phyloP scores from a whole-genome alignment of 1,284 basidiomycete genomes.

The Cutaneotrichosporon cyanovorans region DNA sequence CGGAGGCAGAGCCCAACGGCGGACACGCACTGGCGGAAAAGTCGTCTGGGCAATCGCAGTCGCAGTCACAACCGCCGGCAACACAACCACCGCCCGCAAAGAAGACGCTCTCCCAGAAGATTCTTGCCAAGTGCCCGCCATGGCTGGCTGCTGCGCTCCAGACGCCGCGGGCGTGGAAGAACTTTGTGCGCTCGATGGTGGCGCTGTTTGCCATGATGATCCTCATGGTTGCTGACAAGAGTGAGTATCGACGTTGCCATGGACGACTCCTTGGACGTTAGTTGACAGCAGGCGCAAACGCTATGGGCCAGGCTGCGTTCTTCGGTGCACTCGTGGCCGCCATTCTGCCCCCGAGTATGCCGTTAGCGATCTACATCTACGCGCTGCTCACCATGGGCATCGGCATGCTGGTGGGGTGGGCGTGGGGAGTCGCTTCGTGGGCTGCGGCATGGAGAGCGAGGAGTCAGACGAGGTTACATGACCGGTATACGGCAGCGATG shows the following conservation, averaged over 20 bases:
- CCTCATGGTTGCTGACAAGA: constrained; percentile 25
- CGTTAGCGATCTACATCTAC: constrained; percentile 36
- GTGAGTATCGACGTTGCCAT: constrained; percentile 9
- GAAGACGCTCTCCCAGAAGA: neutral
- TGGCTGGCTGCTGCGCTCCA: constrained; percentile 22
- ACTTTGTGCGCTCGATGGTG: constrained; percentile 34
- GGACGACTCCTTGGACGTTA: neutral
- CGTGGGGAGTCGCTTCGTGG: constrained; percentile 64
- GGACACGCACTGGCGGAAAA: no score
- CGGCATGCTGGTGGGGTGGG: constrained; percentile 67
- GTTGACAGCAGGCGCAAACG: neutral
- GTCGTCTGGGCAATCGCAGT: no score
- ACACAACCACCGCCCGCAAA: no score
- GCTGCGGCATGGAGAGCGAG: constrained; percentile 57
- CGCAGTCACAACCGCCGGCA: no score
- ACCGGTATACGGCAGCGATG: neutral
- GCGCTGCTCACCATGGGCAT: constrained; percentile 51
- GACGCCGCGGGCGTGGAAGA: constrained; percentile 37
- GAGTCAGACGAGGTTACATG: constrained; percentile 19
- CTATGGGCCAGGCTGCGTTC: constrained; percentile 16
- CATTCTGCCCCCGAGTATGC: constrained; percentile 42
- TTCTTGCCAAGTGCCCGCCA: constrained; percentile 18
- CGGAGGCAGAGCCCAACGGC: no score
- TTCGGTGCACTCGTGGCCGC: constrained; percentile 31
- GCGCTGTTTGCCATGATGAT: constrained; percentile 29